Evolutionary conservation across 2,329 filamentous ascomycete genomes (phyloP).

Genomic region (Beauveria varroae): DNA sequence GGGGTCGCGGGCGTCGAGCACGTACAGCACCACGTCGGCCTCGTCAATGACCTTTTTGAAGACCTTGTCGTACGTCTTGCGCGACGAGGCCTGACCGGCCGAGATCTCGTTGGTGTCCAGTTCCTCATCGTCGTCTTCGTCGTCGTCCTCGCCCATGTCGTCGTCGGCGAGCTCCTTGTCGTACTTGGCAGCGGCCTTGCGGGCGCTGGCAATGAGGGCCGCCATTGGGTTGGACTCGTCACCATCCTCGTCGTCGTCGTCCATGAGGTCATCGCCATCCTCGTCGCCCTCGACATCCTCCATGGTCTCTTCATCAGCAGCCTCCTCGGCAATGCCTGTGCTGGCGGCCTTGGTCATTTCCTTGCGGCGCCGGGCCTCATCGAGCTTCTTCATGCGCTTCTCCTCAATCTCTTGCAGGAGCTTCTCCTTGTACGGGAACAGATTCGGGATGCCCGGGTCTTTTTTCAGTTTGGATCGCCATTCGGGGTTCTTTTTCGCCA

Average conservation of each 20-base stretch:
- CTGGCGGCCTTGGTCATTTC: slow-evolving; percentile 64
- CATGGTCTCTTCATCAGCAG: slow-evolving; percentile 28
- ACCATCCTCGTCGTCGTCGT: slow-evolving; percentile 46
- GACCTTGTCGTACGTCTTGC: slow-evolving; percentile 87
- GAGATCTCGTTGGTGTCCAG: slow-evolving; percentile 44
- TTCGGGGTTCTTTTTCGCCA: slow-evolving; percentile 93
- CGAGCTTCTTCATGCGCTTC: slow-evolving; percentile 69
- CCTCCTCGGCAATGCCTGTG: slow-evolving; percentile 39
- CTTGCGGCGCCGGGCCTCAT: slow-evolving; percentile 63
- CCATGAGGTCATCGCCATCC: slow-evolving; percentile 43
- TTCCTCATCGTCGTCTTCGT: slow-evolving; percentile 45
- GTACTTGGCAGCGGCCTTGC: slow-evolving; percentile 68
- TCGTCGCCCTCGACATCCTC: slow-evolving; percentile 36
- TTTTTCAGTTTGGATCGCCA: slow-evolving; percentile 95
- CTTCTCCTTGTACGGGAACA: slow-evolving; percentile 97
- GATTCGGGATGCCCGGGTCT: slow-evolving; percentile 92
- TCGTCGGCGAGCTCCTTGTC: slow-evolving; percentile 56
- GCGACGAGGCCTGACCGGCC: slow-evolving; percentile 54
- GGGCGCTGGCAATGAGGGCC: slow-evolving; percentile 78
- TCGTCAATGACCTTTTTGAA: slow-evolving; percentile 90
- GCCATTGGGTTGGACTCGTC: slow-evolving; percentile 82
- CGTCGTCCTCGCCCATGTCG: slow-evolving; percentile 43
- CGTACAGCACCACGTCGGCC: slow-evolving; percentile 86
- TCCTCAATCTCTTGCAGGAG: slow-evolving; percentile 93
- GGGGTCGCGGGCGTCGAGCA: slow-evolving; percentile 85